These are phyloP conservation scores for Coprinopsis cinerea DNA, from an alignment of 768 basidiomycete genomes.

Conservation along the genomic window DNA sequence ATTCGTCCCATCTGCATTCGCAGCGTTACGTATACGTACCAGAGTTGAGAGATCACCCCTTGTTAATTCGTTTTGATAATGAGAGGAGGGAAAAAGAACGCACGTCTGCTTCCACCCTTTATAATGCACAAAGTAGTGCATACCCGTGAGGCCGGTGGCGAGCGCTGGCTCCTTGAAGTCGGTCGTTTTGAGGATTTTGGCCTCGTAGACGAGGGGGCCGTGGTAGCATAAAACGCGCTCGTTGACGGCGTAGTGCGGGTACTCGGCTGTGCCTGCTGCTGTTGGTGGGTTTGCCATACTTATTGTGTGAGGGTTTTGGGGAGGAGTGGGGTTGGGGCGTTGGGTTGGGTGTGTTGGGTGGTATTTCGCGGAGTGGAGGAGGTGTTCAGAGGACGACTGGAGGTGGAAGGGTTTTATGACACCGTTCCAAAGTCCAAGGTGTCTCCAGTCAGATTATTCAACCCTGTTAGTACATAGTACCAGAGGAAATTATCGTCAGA, in stretches of 20 bases:
- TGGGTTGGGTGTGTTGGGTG: too few relatives aligned
- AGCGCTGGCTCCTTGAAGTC: constrained; percentile 60
- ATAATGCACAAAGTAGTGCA: constrained; percentile 95
- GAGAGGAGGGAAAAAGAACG: constrained; percentile 19
- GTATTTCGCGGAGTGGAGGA: too few relatives aligned
- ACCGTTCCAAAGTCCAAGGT: too few relatives aligned
- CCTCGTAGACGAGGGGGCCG: constrained; percentile 93
- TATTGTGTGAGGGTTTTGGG: too few relatives aligned
- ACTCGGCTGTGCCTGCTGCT: too few relatives aligned
- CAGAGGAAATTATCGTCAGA: too few relatives aligned
- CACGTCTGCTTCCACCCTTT: constrained; percentile 99
- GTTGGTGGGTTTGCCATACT: too few relatives aligned
- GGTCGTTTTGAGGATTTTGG: constrained; percentile 74
- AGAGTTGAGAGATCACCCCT: not conserved
- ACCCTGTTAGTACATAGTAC: too few relatives aligned
- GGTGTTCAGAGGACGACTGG: too few relatives aligned
- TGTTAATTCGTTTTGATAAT: not conserved
- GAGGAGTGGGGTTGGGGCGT: too few relatives aligned
- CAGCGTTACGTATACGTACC: not conserved
- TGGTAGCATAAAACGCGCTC: constrained; percentile 93
- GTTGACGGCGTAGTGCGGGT: constrained; percentile 38
- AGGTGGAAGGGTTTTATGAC: too few relatives aligned
- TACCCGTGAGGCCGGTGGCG: constrained; percentile 55
- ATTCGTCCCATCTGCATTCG: constrained; percentile 85
- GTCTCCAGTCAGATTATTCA: too few relatives aligned